Evolutionary conservation across 768 basidiomycete genomes (phyloP), one percentile per base, ranked within the genome.

Genomic region (Boletus coccyginus): DNA sequence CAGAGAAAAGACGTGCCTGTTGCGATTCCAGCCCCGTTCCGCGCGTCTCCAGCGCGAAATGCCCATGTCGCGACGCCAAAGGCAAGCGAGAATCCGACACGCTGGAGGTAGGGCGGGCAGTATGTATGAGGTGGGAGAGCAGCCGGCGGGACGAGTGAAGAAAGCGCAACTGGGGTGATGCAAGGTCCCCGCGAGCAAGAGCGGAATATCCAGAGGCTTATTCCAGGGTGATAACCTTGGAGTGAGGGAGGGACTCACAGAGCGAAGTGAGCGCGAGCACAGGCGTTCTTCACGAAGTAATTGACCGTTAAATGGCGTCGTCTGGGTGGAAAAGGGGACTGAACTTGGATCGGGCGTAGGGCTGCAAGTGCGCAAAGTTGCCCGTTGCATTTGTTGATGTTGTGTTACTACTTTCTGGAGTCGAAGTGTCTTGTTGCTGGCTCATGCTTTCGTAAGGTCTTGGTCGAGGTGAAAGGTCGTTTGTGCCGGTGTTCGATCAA

Each of bases 51-150:
- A 7, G 67, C 27, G 6, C 66, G 52, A 38, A 80, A 56, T 2
- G 78, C 73, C 61, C 78, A 79, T 1, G 77, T 77, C 2, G 78
- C 73, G 1, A 79, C 78, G 0, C 71, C 73, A 44, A 81, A 78
- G 16, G 75, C 69, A 8, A 75, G 58, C 12, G 74, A 70, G 57
- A 81, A 81, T 3, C 77, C 78, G 4, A 77, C 62, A 3, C 78
- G 73, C 10, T 76, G 69, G 24, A 77, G 66, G 56, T 79, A 73
- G 3, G 75, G 78, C 0, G 78, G 78, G n/a, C 74, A 68, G 56
- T 67, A 68, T 0, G 66, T 60, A 8, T 55, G 64, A 12, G 64
- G 61, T 16, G 59, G 62, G 16, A 74, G 66, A 10, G 58, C 67
- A 29, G 75, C 59, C 1, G 70, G 70, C 13, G 77, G 76, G 17